A percentile compares a stretch with the other conserved stretches of the same genome.
phyloP scores from a whole-genome alignment of 495 filamentous ascomycete genomes.

The Neurospora discreta region DNA sequence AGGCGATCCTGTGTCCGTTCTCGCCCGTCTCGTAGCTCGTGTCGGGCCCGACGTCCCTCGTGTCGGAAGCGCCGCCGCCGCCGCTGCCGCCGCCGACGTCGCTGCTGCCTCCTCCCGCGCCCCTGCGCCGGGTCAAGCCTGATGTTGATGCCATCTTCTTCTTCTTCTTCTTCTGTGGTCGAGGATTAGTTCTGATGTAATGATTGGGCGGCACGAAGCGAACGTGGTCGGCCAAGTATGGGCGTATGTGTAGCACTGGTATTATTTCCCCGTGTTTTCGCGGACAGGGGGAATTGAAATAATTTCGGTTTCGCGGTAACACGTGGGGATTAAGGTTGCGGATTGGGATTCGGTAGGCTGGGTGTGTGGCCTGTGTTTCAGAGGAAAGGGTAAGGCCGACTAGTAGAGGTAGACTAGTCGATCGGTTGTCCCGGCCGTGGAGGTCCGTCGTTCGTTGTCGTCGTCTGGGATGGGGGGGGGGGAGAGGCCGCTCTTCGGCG shows the following conservation, averaged over 20 bases:
- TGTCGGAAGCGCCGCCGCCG: slow-evolving; percentile 24
- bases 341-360: background rate
- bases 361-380: background rate
- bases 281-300: background rate
- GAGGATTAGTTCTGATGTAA: background rate
- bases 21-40: slow-evolving; percentile 86
- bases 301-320: background rate
- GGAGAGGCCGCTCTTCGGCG: background rate
- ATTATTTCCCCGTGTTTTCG: background rate
- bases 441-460: background rate
- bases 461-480: background rate
- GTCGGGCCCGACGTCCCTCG: slow-evolving; percentile 60
- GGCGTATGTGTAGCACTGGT: background rate
- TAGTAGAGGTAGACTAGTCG: background rate
- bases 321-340: background rate
- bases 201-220: background rate
- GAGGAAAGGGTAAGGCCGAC: background rate
- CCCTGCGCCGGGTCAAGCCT: slow-evolving; percentile 26
- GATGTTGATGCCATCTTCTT: slow-evolving; percentile 11
- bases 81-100: slow-evolving; percentile 21
- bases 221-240: background rate
- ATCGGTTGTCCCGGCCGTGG: background rate
- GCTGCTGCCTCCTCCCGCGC: slow-evolving; percentile 15
- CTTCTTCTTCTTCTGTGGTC: background rate
- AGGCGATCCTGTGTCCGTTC: slow-evolving; percentile 98